Percentiles rank a stretch among this genome's conserved stretches.
Evolutionary conservation across 257 asterid genomes (phyloP).

Genomic region (Forsythia viridissima): DNA sequence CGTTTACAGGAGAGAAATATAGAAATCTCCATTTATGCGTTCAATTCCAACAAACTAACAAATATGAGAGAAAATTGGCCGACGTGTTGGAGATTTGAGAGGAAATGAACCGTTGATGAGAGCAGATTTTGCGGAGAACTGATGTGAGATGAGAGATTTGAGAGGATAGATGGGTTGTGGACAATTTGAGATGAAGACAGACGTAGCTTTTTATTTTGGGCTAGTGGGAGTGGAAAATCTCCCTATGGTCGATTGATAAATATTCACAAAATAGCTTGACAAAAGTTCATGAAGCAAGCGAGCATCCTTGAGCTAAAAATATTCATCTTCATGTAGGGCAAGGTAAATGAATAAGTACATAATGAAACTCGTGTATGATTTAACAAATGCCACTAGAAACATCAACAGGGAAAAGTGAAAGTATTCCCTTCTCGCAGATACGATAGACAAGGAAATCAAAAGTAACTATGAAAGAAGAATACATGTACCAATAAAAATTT

Average conservation of each 20-base stretch:
- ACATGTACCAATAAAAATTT: slow-evolving; percentile 72
- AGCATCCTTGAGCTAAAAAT: not conserved
- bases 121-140: too few species aligned
- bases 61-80: too few species aligned
- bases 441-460: not conserved
- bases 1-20: too few species aligned
- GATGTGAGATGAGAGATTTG: too few species aligned
- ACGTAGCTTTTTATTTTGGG: too few species aligned
- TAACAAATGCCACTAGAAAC: not conserved
- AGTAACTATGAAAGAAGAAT: slow-evolving; percentile 14
- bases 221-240: too few species aligned
- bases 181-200: too few species aligned
- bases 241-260: not conserved
- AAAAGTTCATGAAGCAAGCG: not conserved
- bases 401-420: not conserved
- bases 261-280: not conserved
- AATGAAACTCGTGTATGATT: not conserved
- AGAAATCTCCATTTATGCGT: too few species aligned
- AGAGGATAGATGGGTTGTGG: too few species aligned
- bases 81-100: too few species aligned
- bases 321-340: slow-evolving; percentile 12
- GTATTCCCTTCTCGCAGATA: not conserved
- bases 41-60: too few species aligned
- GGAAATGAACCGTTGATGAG: too few species aligned
- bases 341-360: not conserved